These are phyloP conservation scores for Cladorrhinum sp. DNA, from an alignment of 2,329 filamentous ascomycete genomes.

Conservation along the genomic window DNA sequence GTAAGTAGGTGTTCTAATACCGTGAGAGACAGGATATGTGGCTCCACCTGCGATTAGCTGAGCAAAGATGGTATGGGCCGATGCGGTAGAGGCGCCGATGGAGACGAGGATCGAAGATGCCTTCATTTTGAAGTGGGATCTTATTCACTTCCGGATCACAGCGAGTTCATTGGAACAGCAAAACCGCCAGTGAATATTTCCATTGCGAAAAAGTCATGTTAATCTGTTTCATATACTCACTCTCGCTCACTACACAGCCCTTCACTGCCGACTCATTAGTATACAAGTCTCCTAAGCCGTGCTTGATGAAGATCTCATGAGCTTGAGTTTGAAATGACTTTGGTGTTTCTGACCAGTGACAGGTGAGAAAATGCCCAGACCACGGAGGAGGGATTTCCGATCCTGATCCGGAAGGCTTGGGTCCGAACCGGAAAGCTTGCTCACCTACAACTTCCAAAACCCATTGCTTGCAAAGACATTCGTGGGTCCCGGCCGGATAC, in stretches of 20 bases:
- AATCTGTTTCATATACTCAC: not conserved
- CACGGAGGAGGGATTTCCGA: slow-evolving; percentile 13
- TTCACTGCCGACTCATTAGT: not conserved
- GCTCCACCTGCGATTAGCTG: slow-evolving; percentile 46
- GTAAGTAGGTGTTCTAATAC: slow-evolving; percentile 49
- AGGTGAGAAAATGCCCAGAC: slow-evolving; percentile 15
- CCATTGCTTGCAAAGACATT: no score
- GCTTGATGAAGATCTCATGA: slow-evolving; percentile 9
- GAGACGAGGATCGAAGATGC: slow-evolving; percentile 15
- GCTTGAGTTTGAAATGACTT: slow-evolving; percentile 9
- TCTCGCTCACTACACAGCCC: not conserved
- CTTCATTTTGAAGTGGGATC: slow-evolving; percentile 13
- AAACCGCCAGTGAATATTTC: not conserved
- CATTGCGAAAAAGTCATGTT: not conserved
- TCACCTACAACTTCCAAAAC: not conserved
- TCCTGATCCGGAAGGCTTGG: not conserved
- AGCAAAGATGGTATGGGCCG: slow-evolving; percentile 45
- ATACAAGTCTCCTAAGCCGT: not conserved
- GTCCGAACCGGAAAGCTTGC: slow-evolving; percentile 11
- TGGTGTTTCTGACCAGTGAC: slow-evolving; percentile 22
- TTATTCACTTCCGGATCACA: not conserved
- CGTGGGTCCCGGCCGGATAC: no score
- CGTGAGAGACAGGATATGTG: slow-evolving; percentile 46
- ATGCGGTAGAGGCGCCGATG: slow-evolving; percentile 13
- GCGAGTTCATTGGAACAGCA: not conserved